phyloP scores from a whole-genome alignment of 2,329 filamentous ascomycete species.

The Septoria petroselini region DNA sequence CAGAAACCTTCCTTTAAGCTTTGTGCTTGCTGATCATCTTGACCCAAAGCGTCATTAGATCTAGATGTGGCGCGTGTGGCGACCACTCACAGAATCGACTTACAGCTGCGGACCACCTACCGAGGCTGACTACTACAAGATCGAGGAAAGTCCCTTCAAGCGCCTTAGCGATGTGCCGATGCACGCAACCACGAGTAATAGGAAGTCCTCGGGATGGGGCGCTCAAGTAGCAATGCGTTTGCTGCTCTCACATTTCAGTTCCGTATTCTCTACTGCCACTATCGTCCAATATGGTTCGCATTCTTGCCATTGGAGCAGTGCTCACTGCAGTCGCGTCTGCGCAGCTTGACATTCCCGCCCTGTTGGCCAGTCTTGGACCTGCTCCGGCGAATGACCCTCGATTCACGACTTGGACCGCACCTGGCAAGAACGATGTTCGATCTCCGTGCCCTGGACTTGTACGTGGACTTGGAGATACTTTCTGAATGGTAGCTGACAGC shows the following conservation, averaged over 20 bases:
- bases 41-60: constrained; percentile 3
- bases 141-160: not conserved
- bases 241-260: not conserved
- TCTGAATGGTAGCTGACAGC: not conserved
- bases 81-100: constrained; percentile 4
- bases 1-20: not conserved
- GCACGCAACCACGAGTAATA: not conserved
- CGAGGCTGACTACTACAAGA: not conserved
- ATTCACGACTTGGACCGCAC: constrained; percentile 30
- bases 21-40: constrained; percentile 5
- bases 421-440: constrained; percentile 32
- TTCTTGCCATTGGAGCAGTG: constrained; percentile 5
- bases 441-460: constrained; percentile 32
- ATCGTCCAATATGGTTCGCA: constrained; percentile 8
- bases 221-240: constrained; percentile 3
- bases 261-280: not conserved
- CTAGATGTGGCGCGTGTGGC: not conserved
- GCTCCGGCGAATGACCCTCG: constrained; percentile 29
- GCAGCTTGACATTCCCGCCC: constrained; percentile 18
- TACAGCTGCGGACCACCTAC: not conserved
- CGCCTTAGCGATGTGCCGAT: not conserved
- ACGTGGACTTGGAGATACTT: too few relatives aligned
- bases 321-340: constrained; percentile 9
- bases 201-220: not conserved
- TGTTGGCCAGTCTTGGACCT: constrained; percentile 29